These are phyloP conservation scores for Rutstroemia sp. DNA, from an alignment of 2,329 filamentous ascomycete genomes.

Conservation along the genomic window DNA sequence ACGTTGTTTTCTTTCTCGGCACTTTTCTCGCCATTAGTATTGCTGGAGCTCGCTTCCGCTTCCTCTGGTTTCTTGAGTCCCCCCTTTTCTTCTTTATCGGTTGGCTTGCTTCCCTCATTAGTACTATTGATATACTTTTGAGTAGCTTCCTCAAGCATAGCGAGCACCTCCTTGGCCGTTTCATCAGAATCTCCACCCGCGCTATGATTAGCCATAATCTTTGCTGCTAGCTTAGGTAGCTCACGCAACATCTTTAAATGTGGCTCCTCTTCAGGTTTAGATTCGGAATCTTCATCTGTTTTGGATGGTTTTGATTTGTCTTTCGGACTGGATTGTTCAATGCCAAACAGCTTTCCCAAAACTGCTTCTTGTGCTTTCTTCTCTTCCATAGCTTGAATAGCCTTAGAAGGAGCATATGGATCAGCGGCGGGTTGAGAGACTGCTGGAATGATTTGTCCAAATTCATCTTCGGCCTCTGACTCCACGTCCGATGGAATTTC, in stretches of 20 bases:
- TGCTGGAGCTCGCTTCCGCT: background rate
- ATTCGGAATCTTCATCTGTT: background rate
- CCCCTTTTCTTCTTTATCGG: slow-evolving; percentile 2
- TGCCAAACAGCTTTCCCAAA: slow-evolving; percentile 44
- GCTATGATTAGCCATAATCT: slow-evolving; percentile 34
- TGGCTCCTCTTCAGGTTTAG: slow-evolving; percentile 18
- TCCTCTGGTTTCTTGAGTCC: slow-evolving; percentile 7
- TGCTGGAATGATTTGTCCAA: slow-evolving; percentile 37
- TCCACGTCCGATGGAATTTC: slow-evolving; percentile 40
- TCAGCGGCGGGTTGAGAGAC: slow-evolving; percentile 24
- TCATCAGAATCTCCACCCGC: slow-evolving; percentile 29
- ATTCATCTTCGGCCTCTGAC: slow-evolving; percentile 49
- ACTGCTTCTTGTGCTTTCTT: slow-evolving; percentile 47
- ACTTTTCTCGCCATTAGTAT: slow-evolving; percentile 10
- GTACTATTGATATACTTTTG: slow-evolving; percentile 38
- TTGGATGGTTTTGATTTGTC: slow-evolving; percentile 1
- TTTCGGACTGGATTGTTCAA: slow-evolving; percentile 31
- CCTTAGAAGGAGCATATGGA: slow-evolving; percentile 37
- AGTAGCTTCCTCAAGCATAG: slow-evolving; percentile 44
- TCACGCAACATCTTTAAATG: slow-evolving; percentile 27
- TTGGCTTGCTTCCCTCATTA: background rate
- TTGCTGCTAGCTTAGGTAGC: slow-evolving; percentile 33
- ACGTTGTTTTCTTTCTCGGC: slow-evolving; percentile 12
- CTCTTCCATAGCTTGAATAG: slow-evolving; percentile 44
- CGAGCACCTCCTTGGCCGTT: slow-evolving; percentile 40